Evolutionary conservation across 345 rosid species (phyloP).

Genomic region (Linum usitatissimum): DNA sequence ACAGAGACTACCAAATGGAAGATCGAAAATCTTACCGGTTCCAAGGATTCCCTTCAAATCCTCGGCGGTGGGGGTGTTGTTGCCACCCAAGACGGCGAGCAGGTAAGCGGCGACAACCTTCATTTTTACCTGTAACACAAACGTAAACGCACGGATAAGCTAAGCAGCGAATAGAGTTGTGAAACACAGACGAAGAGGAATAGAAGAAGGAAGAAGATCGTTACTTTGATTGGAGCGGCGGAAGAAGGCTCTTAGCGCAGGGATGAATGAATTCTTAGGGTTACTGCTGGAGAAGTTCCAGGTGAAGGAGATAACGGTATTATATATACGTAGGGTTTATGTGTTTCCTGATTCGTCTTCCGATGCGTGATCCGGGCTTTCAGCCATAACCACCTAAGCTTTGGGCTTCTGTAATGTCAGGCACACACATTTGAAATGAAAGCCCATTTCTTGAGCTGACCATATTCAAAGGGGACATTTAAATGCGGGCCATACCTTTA

Average conservation of each 20-base stretch:
- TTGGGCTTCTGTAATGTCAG: background rate
- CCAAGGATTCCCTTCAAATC: constrained; percentile 55
- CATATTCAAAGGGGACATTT: too few species aligned
- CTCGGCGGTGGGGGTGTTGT: constrained; percentile 35
- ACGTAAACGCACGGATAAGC: background rate
- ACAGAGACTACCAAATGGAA: background rate
- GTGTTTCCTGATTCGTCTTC: background rate
- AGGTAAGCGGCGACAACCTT: constrained; percentile 70
- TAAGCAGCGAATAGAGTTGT: background rate
- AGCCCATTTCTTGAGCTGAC: too few species aligned
- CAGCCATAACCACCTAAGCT: background rate
- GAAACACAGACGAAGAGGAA: background rate
- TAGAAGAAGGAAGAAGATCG: background rate
- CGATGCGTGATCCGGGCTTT: background rate
- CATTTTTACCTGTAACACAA: constrained; percentile 27
- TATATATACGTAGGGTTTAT: background rate
- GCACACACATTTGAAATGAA: background rate
- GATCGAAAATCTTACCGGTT: constrained; percentile 32
- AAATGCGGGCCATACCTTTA: too few species aligned
- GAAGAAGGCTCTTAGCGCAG: background rate
- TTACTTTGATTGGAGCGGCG: background rate
- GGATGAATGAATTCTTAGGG: background rate
- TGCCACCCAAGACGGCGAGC: constrained; percentile 69
- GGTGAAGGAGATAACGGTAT: background rate
- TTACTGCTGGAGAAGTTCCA: background rate